A percentile compares a stretch with the other conserved stretches of the same genome.
phyloP scores from a whole-genome alignment of 306 rosid species.

The Astragalus membranaceus region DNA sequence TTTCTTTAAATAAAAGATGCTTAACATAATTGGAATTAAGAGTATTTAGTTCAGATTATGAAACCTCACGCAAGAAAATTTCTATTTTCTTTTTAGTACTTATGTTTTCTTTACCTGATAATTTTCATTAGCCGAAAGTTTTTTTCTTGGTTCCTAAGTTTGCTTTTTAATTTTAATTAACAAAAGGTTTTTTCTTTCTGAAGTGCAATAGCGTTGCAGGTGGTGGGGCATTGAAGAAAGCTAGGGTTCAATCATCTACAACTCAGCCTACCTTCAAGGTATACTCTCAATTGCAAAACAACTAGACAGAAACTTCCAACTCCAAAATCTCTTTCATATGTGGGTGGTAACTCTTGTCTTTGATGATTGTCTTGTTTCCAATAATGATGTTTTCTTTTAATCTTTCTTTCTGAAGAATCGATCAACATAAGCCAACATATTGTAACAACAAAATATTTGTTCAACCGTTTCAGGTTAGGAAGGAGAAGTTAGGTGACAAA shows the following conservation, averaged over 20 bases:
- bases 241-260: constrained; percentile 85
- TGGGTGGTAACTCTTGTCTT: constrained; percentile 59
- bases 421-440: constrained; percentile 2
- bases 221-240: constrained; percentile 93
- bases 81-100: background rate
- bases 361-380: constrained; percentile 59
- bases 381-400: constrained; percentile 35
- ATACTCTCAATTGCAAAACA: constrained; percentile 14
- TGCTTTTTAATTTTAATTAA: background rate
- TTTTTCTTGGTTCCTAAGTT: no score
- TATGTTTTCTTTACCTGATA: background rate
- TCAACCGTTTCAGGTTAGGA: constrained; percentile 60
- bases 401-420: constrained; percentile 4
- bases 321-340: constrained; percentile 20
- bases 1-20: background rate
- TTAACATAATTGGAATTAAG: no score
- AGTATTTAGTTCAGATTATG: background rate
- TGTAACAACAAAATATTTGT: constrained; percentile 16
- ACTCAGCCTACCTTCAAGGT: constrained; percentile 88
- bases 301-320: constrained; percentile 33
- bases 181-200: background rate
- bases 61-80: background rate
- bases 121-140: background rate
- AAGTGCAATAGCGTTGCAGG: constrained; percentile 74
- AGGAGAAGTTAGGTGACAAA: constrained; percentile 99